Conservation (phyloP, 2,329 filamentous ascomycete species). For the Pseudogymnoascus sp. region DNA sequence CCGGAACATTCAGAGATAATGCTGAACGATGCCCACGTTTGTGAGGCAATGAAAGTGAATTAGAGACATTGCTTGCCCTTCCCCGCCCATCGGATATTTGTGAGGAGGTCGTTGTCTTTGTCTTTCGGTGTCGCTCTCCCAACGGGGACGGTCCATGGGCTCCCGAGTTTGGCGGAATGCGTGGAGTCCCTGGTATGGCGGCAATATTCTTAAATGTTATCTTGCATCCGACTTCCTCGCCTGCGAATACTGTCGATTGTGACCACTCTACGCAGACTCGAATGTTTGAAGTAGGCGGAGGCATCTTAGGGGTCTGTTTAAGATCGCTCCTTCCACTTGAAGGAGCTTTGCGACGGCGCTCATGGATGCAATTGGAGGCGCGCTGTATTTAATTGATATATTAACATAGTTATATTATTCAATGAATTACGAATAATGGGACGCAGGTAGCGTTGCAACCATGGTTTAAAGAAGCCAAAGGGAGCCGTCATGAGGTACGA, state of each 20-base stretch:
- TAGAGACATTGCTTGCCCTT: slow-evolving; percentile 26
- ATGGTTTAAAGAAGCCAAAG: background rate
- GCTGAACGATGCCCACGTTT: slow-evolving; percentile 58
- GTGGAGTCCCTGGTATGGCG: slow-evolving; percentile 18
- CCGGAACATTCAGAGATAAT: slow-evolving; percentile 54
- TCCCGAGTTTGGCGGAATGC: slow-evolving; percentile 20
- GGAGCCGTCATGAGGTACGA: background rate
- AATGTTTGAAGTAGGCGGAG: slow-evolving; percentile 61
- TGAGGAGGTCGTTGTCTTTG: slow-evolving; percentile 20
- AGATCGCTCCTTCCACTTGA: slow-evolving; percentile 25
- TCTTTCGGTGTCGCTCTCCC: slow-evolving; percentile 25
- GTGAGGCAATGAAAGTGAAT: slow-evolving; percentile 23
- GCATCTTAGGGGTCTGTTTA: slow-evolving; percentile 24
- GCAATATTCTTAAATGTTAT: slow-evolving; percentile 90
- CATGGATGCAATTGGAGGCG: slow-evolving; percentile 24
- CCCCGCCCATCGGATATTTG: slow-evolving; percentile 13
- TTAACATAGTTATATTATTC: slow-evolving; percentile 10
- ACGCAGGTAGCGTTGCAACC: background rate
- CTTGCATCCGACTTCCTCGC: slow-evolving; percentile 89
- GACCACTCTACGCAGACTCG: slow-evolving; percentile 94
- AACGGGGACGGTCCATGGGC: slow-evolving; percentile 22
- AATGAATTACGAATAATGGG: background rate
- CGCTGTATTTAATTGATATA: slow-evolving; percentile 6
- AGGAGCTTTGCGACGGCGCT: slow-evolving; percentile 25
- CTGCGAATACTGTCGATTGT: slow-evolving; percentile 89